A percentile compares a stretch with the other conserved stretches of the same genome.
These are phyloP conservation scores for Hanseniaspora thailandica DNA, from an alignment of 805 yeast species.

Conservation along the genomic window DNA sequence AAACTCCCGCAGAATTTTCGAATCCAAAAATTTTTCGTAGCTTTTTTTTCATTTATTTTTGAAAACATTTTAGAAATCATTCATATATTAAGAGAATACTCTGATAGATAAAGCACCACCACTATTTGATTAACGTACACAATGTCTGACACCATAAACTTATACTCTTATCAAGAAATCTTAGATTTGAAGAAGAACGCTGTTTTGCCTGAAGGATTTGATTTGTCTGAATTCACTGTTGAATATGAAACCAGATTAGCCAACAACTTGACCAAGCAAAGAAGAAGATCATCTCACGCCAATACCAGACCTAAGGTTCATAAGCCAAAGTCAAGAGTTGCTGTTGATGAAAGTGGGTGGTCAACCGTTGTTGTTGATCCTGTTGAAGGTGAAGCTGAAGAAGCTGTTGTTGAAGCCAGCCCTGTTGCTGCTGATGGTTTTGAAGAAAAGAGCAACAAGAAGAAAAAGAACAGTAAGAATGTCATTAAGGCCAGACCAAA, in stretches of 20 bases:
- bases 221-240: conserved; percentile 51
- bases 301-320: conserved; percentile 44
- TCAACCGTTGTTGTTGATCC: conserved; percentile 42
- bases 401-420: conserved; percentile 21
- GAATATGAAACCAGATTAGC: conserved; percentile 25
- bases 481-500: conserved; percentile 52
- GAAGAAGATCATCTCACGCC: conserved; percentile 50
- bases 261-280: conserved; percentile 34
- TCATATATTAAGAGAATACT: too few species aligned
- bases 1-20: too few species aligned
- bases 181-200: conserved; percentile 46
- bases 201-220: conserved; percentile 48
- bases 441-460: conserved; percentile 31
- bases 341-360: conserved; percentile 74
- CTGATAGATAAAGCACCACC: not conserved
- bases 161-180: conserved; percentile 62
- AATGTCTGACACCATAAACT: conserved; percentile 10
- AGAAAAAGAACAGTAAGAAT: conserved; percentile 34
- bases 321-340: conserved; percentile 40
- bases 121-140: conserved; percentile 23
- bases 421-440: conserved; percentile 2
- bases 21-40: too few species aligned
- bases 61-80: too few species aligned
- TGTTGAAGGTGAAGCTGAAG: conserved; percentile 28
- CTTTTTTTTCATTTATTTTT: too few species aligned